These are phyloP conservation scores for Liquidambar formosana DNA, from an alignment of 164 flowering plant species.

Conservation along the genomic window DNA sequence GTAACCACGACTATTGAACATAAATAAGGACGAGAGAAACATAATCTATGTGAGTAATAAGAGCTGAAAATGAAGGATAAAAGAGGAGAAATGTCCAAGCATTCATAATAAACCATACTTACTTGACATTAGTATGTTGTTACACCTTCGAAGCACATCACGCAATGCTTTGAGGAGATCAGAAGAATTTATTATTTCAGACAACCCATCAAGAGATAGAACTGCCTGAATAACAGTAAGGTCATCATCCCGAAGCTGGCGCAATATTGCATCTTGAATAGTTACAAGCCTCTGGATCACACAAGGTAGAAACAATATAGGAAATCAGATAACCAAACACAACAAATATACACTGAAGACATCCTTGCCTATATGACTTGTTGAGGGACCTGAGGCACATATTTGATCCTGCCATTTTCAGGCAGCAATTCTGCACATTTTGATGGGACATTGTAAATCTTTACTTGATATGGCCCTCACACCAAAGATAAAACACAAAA, in stretches of 20 bases:
- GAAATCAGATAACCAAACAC: background rate
- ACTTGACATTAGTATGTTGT: conserved; percentile 42
- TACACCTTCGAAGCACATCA: conserved; percentile 51
- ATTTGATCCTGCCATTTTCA: too few species aligned
- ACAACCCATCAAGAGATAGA: conserved; percentile 53
- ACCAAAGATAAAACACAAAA: too few species aligned
- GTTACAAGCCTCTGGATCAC: conserved; percentile 52
- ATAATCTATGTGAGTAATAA: background rate
- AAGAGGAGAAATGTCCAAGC: background rate
- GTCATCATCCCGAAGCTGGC: conserved; percentile 76
- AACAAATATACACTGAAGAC: background rate
- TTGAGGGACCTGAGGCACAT: too few species aligned
- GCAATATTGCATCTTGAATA: conserved; percentile 62
- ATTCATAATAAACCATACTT: conserved; percentile 18
- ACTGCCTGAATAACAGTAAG: conserved; percentile 69
- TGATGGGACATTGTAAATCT: too few species aligned
- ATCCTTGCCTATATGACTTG: background rate
- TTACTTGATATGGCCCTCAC: too few species aligned
- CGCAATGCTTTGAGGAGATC: conserved; percentile 51
- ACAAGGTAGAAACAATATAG: conserved; percentile 6
- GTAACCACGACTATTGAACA: background rate
- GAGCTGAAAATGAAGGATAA: background rate
- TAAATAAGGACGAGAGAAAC: background rate
- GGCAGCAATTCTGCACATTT: too few species aligned
- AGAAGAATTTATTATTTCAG: conserved; percentile 37